These are phyloP conservation scores for Leccinum solheimii DNA, from an alignment of 1,284 basidiomycete species.

Conservation along the genomic window DNA sequence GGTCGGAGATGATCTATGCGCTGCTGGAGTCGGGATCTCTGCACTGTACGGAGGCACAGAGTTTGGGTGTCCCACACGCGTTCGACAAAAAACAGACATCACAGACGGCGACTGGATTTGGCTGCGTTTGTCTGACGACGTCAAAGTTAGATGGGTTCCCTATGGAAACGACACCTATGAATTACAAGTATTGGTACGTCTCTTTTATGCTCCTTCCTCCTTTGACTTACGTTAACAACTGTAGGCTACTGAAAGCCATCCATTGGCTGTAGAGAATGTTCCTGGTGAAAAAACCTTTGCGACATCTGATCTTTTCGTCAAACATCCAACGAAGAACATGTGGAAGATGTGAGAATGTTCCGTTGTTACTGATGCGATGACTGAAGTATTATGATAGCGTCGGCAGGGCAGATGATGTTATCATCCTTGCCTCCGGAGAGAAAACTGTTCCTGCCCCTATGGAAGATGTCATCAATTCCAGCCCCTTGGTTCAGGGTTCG, in stretches of 20 bases:
- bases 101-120: conserved; percentile 32
- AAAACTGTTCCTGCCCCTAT: conserved; percentile 31
- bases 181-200: conserved; percentile 27
- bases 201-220: background rate
- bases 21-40: conserved; percentile 19
- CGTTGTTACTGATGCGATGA: background rate
- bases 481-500: conserved; percentile 26
- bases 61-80: conserved; percentile 12
- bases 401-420: conserved; percentile 28
- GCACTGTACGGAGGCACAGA: conserved; percentile 26
- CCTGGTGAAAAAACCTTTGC: conserved; percentile 31
- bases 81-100: conserved; percentile 1
- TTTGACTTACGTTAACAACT: background rate
- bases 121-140: conserved; percentile 16
- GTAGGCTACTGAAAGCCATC: background rate
- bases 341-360: conserved; percentile 27
- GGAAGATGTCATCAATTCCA: conserved; percentile 27
- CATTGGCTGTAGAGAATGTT: conserved; percentile 30
- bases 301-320: conserved; percentile 29
- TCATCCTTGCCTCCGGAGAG: conserved; percentile 28
- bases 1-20: conserved; percentile 15
- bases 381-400: conserved; percentile 10
- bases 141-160: conserved; percentile 26
- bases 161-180: conserved; percentile 32
- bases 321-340: conserved; percentile 33